Evolutionary conservation across 2,329 filamentous ascomycete species (phyloP).

Genomic region (Fusarium tanahbumbuense): DNA sequence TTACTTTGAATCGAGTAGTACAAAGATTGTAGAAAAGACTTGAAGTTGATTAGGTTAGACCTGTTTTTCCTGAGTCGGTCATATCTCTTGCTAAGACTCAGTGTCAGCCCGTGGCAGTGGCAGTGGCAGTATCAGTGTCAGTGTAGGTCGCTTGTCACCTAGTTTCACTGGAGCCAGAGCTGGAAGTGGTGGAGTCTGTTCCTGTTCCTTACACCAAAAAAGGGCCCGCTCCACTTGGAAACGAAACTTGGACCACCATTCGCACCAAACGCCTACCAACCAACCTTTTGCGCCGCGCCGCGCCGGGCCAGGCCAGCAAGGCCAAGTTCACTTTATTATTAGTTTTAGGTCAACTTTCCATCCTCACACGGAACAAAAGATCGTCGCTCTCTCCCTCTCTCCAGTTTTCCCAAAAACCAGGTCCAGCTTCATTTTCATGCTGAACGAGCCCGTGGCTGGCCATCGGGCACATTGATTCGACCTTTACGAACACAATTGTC

Average conservation of each 20-base stretch:
- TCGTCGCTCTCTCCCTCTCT: conserved; percentile 34
- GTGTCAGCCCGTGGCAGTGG: conserved; percentile 10
- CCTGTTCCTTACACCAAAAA: conserved; percentile 1
- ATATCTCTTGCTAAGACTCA: not conserved
- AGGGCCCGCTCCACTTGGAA: conserved; percentile 32
- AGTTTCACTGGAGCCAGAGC: conserved; percentile 7
- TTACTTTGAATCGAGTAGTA: not conserved
- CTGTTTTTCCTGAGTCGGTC: conserved; percentile 22
- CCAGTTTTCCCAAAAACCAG: conserved; percentile 33
- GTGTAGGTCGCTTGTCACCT: not conserved
- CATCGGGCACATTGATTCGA: conserved; percentile 30
- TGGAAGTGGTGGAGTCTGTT: conserved; percentile 23
- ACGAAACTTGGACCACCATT: conserved; percentile 43
- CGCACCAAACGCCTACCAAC: not conserved
- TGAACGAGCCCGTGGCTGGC: conserved; percentile 42
- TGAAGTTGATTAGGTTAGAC: conserved; percentile 8
- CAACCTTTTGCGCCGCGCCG: not conserved
- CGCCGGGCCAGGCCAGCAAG: conserved; percentile 6
- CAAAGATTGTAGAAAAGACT: not conserved
- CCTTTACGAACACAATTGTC: conserved; percentile 15
- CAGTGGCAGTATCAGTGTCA: conserved; percentile 7
- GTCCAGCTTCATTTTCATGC: conserved; percentile 30
- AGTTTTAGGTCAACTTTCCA: conserved; percentile 17
- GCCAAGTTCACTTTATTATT: conserved; percentile 25
- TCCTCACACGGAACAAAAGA: conserved; percentile 33